These are phyloP conservation scores for Stromatinia cepivora DNA, from an alignment of 2,329 filamentous ascomycete species.

Conservation along the genomic window DNA sequence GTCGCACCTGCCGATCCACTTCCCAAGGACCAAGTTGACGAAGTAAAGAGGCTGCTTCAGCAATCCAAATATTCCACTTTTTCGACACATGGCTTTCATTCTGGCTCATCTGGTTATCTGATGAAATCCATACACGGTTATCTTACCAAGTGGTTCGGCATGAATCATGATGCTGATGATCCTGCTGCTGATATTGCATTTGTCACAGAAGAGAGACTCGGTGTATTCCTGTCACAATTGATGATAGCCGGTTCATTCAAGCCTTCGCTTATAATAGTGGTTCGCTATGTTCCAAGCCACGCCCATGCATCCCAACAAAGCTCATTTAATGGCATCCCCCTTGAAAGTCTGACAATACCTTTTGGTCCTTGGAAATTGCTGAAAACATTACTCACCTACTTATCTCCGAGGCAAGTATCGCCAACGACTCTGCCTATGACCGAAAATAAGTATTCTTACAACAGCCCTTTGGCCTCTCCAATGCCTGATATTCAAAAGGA, in stretches of 20 bases:
- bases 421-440: background rate
- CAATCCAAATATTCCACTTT: conserved; percentile 10
- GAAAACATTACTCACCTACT: conserved; percentile 15
- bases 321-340: background rate
- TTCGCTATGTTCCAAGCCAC: conserved; percentile 13
- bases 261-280: conserved; percentile 17
- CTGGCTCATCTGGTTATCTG: background rate
- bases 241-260: background rate
- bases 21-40: conserved; percentile 5
- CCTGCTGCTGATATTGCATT: conserved; percentile 11
- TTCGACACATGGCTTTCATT: conserved; percentile 16
- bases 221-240: background rate
- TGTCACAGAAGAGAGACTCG: conserved; percentile 10
- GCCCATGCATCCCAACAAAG: background rate
- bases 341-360: conserved; percentile 20
- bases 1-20: background rate
- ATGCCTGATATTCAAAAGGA: background rate
- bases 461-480: conserved; percentile 6
- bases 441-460: background rate
- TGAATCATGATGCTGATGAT: background rate
- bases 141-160: conserved; percentile 14
- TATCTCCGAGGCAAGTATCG: conserved; percentile 12
- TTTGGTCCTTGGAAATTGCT: conserved; percentile 21
- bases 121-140: conserved; percentile 12
- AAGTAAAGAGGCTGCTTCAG: conserved; percentile 2